Percentiles rank a stretch among this genome's conserved stretches.
These are phyloP conservation scores for Globisporangium uncinulatum DNA, from an alignment of 352 stramenopile genomes.

Conservation along the genomic window DNA sequence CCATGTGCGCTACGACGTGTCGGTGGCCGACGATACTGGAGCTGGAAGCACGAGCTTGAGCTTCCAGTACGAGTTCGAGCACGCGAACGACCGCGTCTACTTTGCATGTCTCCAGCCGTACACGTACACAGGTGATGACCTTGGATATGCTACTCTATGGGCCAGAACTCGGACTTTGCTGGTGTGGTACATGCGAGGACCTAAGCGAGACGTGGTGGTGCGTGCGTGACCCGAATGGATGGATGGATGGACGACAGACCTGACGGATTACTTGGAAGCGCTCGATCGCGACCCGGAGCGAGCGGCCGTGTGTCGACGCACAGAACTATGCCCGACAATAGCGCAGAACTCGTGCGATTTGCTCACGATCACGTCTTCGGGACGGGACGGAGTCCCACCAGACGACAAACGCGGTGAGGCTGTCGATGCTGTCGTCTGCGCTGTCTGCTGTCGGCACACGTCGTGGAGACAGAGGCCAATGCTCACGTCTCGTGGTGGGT, in stretches of 20 bases:
- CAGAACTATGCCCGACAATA: slow-evolving; percentile 82
- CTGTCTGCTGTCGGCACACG: background rate
- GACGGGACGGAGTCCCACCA: slow-evolving; percentile 27
- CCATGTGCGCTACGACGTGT: slow-evolving; percentile 58
- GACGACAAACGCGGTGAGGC: slow-evolving; percentile 45
- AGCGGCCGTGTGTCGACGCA: slow-evolving; percentile 38
- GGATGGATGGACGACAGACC: slow-evolving; percentile 21
- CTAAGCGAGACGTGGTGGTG: background rate
- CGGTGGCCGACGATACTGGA: slow-evolving; percentile 24
- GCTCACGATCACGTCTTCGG: slow-evolving; percentile 79
- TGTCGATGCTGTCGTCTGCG: background rate
- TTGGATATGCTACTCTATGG: background rate
- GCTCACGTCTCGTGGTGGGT: background rate
- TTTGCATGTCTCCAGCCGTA: slow-evolving; percentile 86
- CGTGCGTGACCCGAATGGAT: background rate
- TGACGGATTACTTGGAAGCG: slow-evolving; percentile 64
- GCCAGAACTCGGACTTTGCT: background rate
- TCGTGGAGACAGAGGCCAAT: no score
- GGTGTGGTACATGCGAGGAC: background rate
- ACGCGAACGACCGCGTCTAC: slow-evolving; percentile 67
- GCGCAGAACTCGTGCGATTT: slow-evolving; percentile 82
- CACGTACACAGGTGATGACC: slow-evolving; percentile 67
- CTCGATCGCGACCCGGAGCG: slow-evolving; percentile 49
- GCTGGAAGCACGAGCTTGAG: slow-evolving; percentile 39
- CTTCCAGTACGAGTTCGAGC: slow-evolving; percentile 70